These are phyloP conservation scores for Piper longum DNA, from an alignment of 164 flowering plant genomes.

Conservation along the genomic window DNA sequence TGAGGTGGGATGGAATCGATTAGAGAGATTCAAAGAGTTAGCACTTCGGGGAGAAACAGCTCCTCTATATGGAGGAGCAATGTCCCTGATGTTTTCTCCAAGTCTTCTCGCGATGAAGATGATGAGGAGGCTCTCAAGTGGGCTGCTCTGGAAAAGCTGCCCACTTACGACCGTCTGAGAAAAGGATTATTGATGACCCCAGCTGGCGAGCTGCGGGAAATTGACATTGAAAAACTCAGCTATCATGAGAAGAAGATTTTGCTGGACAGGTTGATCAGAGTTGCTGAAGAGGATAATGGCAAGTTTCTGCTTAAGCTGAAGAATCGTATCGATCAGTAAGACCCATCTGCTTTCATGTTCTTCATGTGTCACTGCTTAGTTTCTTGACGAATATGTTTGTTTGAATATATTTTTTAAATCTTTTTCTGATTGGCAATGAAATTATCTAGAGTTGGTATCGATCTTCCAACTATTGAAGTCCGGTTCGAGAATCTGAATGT, in stretches of 20 bases:
- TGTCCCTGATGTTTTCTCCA: conserved; percentile 19
- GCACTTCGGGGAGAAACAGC: conserved; percentile 10
- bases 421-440: neutral
- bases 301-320: conserved; percentile 53
- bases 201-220: conserved; percentile 14
- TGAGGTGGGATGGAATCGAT: conserved; percentile 8
- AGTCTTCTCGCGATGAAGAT: conserved; percentile 23
- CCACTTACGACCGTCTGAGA: conserved; percentile 30
- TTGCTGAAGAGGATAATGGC: conserved; percentile 59
- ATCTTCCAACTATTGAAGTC: conserved; percentile 30
- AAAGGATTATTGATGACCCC: conserved; percentile 24
- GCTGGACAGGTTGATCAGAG: conserved; percentile 42
- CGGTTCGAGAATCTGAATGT: conserved; percentile 29
- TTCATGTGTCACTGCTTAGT: neutral
- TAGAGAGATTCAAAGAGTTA: conserved; percentile 11
- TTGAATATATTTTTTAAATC: too few species aligned
- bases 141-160: conserved; percentile 44
- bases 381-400: too few species aligned
- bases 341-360: neutral
- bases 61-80: conserved; percentile 22
- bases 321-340: conserved; percentile 19
- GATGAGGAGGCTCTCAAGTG: conserved; percentile 43
- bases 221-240: conserved; percentile 27
- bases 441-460: conserved; percentile 29
- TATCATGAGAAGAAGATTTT: conserved; percentile 24